Evolutionary conservation across 108 stramenopile genomes (phyloP).

Genomic region (Epithemia pelagica): DNA sequence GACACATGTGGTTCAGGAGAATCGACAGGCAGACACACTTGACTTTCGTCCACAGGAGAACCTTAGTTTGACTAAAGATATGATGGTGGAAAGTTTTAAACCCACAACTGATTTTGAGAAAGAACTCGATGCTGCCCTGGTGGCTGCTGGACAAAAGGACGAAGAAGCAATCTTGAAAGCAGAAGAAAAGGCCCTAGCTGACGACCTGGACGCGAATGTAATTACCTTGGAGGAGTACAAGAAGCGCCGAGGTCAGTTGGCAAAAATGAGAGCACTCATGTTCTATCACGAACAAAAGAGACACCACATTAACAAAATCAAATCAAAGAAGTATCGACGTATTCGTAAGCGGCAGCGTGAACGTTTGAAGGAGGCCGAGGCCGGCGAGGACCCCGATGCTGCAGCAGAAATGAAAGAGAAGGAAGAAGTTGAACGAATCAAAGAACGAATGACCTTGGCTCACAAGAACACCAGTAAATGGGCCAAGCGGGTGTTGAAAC

Average conservation of each 20-base stretch:
- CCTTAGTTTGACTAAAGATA: constrained; percentile 39
- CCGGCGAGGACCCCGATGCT: constrained; percentile 54
- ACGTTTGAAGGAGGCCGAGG: constrained; percentile 62
- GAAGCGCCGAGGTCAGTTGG: constrained; percentile 89
- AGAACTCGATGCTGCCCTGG: constrained; percentile 76
- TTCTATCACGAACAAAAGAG: constrained; percentile 98
- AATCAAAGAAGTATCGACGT: constrained; percentile 94
- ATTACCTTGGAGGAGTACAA: constrained; percentile 86
- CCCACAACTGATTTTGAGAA: constrained; percentile 90
- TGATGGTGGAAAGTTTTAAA: constrained; percentile 75
- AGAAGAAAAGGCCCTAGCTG: constrained; percentile 44
- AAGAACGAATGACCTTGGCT: constrained; percentile 92
- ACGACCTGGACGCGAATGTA: constrained; percentile 80
- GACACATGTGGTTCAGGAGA: constrained; percentile 74
- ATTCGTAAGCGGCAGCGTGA: constrained; percentile 86
- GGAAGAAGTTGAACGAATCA: constrained; percentile 90
- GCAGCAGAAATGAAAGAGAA: constrained; percentile 76
- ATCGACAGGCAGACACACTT: constrained; percentile 88
- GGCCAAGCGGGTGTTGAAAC: constrained; percentile 84
- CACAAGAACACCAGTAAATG: constrained; percentile 98
- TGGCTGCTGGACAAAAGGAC: constrained; percentile 76
- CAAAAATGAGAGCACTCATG: constrained; percentile 93
- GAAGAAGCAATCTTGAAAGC: constrained; percentile 67
- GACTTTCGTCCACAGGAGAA: constrained; percentile 83
- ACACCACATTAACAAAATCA: constrained; percentile 98